Evolutionary conservation across 176 grass and related monocot genomes (phyloP).

Genomic region (Juncus inflexus): DNA sequence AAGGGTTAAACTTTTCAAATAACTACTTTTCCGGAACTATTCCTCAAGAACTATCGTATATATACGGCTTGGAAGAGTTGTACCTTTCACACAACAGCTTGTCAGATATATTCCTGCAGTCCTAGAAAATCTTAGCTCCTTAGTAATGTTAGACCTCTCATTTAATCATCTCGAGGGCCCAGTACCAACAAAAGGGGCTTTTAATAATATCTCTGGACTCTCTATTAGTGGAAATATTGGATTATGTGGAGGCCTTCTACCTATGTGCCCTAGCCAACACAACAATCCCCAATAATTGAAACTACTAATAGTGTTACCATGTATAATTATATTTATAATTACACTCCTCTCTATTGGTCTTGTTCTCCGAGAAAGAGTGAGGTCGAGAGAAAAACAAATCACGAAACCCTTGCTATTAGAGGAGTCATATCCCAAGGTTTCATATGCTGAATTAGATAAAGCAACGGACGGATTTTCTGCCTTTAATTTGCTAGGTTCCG

Average conservation of each 20-base stretch:
- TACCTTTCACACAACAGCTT: slow-evolving; percentile 44
- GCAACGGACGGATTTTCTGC: slow-evolving; percentile 38
- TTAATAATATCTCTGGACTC: slow-evolving; percentile 29
- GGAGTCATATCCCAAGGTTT: slow-evolving; percentile 6
- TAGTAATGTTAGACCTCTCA: slow-evolving; percentile 39
- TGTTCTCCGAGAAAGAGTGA: background rate
- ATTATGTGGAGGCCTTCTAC: slow-evolving; percentile 36
- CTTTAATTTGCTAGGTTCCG: slow-evolving; percentile 31
- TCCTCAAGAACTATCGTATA: slow-evolving; percentile 36
- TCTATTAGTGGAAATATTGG: slow-evolving; percentile 30
- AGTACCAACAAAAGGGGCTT: slow-evolving; percentile 33
- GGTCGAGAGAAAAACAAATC: background rate
- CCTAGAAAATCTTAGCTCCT: slow-evolving; percentile 9
- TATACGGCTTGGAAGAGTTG: slow-evolving; percentile 29
- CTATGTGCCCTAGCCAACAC: slow-evolving; percentile 7
- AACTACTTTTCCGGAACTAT: slow-evolving; percentile 39
- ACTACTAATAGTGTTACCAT: slow-evolving; percentile 5
- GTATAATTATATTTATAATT: slow-evolving; percentile 3
- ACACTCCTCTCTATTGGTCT: background rate
- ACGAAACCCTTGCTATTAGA: background rate
- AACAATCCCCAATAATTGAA: background rate
- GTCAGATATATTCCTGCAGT: slow-evolving; percentile 37
- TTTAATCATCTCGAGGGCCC: slow-evolving; percentile 45
- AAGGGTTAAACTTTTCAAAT: slow-evolving; percentile 27
- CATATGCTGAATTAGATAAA: slow-evolving; percentile 32